Base-by-base conservation (phyloP, 306 rosid genomes). In the Dryas drummondii region DNA sequence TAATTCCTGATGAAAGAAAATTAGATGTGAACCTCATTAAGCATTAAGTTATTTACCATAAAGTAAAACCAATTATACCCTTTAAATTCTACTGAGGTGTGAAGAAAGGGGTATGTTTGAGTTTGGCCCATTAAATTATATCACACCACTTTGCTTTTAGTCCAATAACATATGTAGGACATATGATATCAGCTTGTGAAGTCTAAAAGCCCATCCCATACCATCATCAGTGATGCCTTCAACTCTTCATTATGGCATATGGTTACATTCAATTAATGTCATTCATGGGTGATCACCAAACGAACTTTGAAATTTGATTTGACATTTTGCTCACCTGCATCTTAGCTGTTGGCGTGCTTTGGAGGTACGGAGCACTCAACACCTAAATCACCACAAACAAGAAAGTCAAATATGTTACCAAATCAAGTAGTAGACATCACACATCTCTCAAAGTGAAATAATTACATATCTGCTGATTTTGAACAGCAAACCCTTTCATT, bases 361-460 rank as follows among this genome's bases (percentile, higher is more conserved):
- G 91, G 54, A 94, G 93, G 80, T 94, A 94, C 64, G 99, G 99
- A 66, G 97, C 99, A 71, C 99, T 94, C 66, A 92, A 88, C 76
- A 92, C 91, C 99, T 94, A 89, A 77, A 76, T 68, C 70, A 32
- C 37, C 78, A 42, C 65, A 16, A 56, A 26, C 40, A 40, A 60
- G 15, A 68, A 79, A 57, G 61, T 78, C 74, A 82, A 76, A 49
- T 59, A 6, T 27, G 9, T 45, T 27, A 7, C 76, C 52, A 42
- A 51, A 15, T 19, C 42, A 57, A 16, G 48, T 17, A 41, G 32
- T 64, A 40, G 16, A 45, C 14, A 64, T 1, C 13, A 70, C 51
- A 52, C 16, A 47, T 9, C 41, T 26, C 56, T 26, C 45, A 57
- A 14, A 22, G 67, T 58, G 6, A 46, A 13, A 37, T 44, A 55